These are phyloP conservation scores for Diaporthe velutina DNA, from an alignment of 2,329 filamentous ascomycete species.

Conservation along the genomic window DNA sequence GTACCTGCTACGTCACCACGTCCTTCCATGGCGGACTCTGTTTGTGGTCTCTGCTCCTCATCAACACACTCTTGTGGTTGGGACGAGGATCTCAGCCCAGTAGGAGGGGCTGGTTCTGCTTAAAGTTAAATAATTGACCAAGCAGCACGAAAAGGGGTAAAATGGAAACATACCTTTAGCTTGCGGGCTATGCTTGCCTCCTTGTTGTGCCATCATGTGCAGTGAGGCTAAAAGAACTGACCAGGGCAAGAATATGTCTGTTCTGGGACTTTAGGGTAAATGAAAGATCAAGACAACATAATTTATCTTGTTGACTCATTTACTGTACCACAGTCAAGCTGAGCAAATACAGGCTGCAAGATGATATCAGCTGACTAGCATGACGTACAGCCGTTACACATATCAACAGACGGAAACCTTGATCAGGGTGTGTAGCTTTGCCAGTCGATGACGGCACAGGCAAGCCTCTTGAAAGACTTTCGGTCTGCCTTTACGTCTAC, in stretches of 20 bases:
- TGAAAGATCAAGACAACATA: neutral
- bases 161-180: neutral
- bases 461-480: neutral
- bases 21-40: neutral
- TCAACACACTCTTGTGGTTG: neutral
- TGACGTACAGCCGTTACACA: too few species aligned
- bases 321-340: neutral
- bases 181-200: neutral
- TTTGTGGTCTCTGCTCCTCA: neutral
- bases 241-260: neutral
- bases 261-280: neutral
- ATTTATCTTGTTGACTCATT: neutral
- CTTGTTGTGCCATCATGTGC: neutral
- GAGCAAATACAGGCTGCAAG: neutral
- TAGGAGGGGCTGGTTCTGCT: neutral
- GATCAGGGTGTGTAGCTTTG: too few species aligned
- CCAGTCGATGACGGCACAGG: neutral
- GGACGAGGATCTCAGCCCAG: neutral
- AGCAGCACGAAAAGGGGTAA: neutral
- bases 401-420: too few species aligned
- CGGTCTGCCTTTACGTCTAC: too few species aligned
- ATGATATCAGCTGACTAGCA: constrained; percentile 1
- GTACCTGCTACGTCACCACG: neutral
- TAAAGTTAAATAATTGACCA: neutral
- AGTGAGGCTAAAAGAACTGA: neutral